phyloP scores from a whole-genome alignment of 106 monocot species.

The Dioscorea dumetorum region DNA sequence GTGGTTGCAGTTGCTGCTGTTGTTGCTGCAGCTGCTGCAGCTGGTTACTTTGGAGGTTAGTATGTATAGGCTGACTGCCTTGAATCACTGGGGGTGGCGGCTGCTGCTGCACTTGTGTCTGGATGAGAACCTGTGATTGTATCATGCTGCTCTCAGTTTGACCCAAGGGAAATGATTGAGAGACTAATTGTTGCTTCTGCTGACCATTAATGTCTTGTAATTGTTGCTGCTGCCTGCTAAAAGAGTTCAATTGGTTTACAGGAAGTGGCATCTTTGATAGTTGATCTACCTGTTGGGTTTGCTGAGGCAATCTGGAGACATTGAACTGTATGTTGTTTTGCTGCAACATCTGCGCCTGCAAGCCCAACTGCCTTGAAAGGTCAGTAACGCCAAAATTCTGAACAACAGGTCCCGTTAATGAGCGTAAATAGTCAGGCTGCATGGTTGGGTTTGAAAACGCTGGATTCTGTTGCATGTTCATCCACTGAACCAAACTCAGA shows the following conservation, averaged over 20 bases:
- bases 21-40: slow-evolving; percentile 5
- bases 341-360: slow-evolving; percentile 49
- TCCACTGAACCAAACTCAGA: slow-evolving; percentile 72
- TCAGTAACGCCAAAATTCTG: slow-evolving; percentile 56
- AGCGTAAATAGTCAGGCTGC: slow-evolving; percentile 53
- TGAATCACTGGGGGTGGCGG: slow-evolving; percentile 12
- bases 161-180: slow-evolving; percentile 33
- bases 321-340: slow-evolving; percentile 58
- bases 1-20: slow-evolving; percentile 26
- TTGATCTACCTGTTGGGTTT: slow-evolving; percentile 41
- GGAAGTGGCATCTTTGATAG: slow-evolving; percentile 35
- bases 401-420: slow-evolving; percentile 37
- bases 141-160: slow-evolving; percentile 24
- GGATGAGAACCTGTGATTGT: slow-evolving; percentile 34
- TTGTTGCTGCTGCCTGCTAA: slow-evolving; percentile 42
- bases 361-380: slow-evolving; percentile 42
- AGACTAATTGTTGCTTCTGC: slow-evolving; percentile 47
- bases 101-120: slow-evolving; percentile 37
- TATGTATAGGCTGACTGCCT: slow-evolving; percentile 3
- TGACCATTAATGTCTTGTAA: slow-evolving; percentile 25
- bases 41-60: slow-evolving; percentile 4
- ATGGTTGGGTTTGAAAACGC: slow-evolving; percentile 36
- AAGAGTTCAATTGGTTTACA: slow-evolving; percentile 32
- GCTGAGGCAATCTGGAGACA: slow-evolving; percentile 32
- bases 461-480: slow-evolving; percentile 79